These are phyloP conservation scores for Rutidosis leptorrhynchoides DNA, from an alignment of 129 eudicot species.

Conservation along the genomic window DNA sequence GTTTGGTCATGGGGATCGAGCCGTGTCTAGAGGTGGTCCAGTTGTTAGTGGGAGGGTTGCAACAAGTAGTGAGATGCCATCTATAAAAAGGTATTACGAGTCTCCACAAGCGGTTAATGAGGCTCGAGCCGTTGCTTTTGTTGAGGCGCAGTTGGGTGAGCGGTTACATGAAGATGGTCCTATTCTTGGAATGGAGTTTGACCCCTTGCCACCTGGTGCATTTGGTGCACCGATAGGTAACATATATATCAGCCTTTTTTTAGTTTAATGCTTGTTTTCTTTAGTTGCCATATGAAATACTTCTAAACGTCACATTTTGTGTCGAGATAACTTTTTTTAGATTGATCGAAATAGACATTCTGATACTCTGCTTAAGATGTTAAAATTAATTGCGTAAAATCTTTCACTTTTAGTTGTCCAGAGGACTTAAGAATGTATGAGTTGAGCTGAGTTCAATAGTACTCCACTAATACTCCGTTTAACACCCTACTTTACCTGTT, in stretches of 20 bases:
- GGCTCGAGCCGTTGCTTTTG: constrained; percentile 73
- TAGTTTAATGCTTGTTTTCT: background rate
- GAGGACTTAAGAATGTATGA: background rate
- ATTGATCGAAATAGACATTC: background rate
- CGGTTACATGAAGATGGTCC: constrained; percentile 81
- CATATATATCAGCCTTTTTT: background rate
- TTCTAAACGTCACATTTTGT: background rate
- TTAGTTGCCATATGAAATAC: background rate
- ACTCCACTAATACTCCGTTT: constrained; percentile 1
- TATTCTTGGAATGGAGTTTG: constrained; percentile 95
- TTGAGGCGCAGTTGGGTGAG: constrained; percentile 92
- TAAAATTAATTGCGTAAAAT: background rate
- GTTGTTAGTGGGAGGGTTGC: constrained; percentile 30
- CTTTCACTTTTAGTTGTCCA: constrained; percentile 2
- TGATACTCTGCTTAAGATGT: background rate
- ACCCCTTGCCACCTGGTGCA: constrained; percentile 98
- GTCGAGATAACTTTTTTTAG: background rate
- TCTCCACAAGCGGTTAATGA: constrained; percentile 65
- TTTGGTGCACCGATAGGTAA: constrained; percentile 90
- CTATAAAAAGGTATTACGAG: constrained; percentile 62
- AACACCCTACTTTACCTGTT: background rate
- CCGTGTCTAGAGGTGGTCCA: constrained; percentile 38
- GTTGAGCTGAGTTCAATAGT: background rate
- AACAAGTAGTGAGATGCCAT: constrained; percentile 51
- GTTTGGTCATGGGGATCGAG: constrained; percentile 46